Base-by-base conservation (phyloP, 768 basidiomycete genomes). In the Sarcodon sp. region DNA sequence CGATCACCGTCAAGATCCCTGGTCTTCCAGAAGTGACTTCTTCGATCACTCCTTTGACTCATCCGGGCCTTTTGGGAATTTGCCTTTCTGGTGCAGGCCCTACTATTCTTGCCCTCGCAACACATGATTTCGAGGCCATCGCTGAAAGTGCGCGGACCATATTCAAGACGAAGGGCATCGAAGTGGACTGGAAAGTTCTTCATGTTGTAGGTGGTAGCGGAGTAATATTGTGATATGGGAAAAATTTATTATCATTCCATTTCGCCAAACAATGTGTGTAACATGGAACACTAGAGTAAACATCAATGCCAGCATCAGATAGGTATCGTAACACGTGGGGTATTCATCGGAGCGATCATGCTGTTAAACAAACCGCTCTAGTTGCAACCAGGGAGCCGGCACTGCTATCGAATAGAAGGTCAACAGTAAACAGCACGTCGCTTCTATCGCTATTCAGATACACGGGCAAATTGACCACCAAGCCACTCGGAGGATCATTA, bases 61-160 rank as follows among this genome's bases (percentile, higher is more conserved):
- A 98, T 64, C 87, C 89, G 0, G 96, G 96, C n/a, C 69, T 99
- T 4, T 72, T 99, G 7, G 96, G 96, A 4, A 96, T 98, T 48
- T 98, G 96, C 63, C 79, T 99, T 33, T 98, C 94, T 2, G 96
- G 96, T 6, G 96, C 96, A 4, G 96, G 96, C 0, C 96, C 96
- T 3, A 97, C 96, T 5, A 96, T 98, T 52, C 76, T 99, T 52
- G 96, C 96, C 1, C 77, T 99, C 13, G 96, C 96, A 2, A 92
- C 88, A 0, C 64, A 67, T 33, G 81, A 83, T 21, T 98, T 87
- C 56, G 87, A 91, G 41, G 69, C 69, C 6, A 96, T 98, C 51
- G 92, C 89, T 4, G 76, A 82, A 55, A 84, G 83, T 54, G 92
- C 89, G 7, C 70, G 79, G 13, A 62, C 64, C 27, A 83, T 93